Evolutionary conservation across 2,329 filamentous ascomycete genomes (phyloP), one percentile per base, ranked within the genome.

Genomic region (Microdochium nivale): DNA sequence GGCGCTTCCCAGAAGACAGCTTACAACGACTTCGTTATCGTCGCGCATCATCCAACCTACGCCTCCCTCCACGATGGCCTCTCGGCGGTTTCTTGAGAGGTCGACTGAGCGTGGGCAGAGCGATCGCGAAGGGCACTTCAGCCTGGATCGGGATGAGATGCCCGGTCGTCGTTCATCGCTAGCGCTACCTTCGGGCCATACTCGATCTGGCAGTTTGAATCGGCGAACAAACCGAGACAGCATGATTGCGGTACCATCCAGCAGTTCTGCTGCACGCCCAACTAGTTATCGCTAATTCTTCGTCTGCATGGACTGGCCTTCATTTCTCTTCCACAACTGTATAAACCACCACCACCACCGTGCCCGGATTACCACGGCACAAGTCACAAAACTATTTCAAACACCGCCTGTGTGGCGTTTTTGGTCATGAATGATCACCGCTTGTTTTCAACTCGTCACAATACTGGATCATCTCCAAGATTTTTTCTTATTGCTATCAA

Each of bases 11-110:
- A 73, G 79, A 71, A 71, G 52, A 21, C 46, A 47, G 24, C 16
- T 30, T 14, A 47, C 46, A 27, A 25, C 46, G n/a, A 27, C 46
- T 8, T 47, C 25, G 25, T 3, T 30, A 5, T 23, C 11, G 9
- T 30, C 46, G 49, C 73, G 78, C 25, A 60, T 80, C 9, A 66
- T 70, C 2, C 65, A 67, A 16, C 66, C 72, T 2, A 67, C 67
- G 16, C 61, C 68, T 7, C 61, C 69, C 2, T 64, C 71, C 5
- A 62, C 67, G 2, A 54, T 65, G 1, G 57, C 60, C 3, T 63
- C 62, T 16, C 71, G 78, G 30, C 72, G 76, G 33, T 81, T 78
- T 52, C 61, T 79, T 21, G 78, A 81, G 27, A 66, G 75, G 48
- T 59, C 69, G 2, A 65, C 65, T 19, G 78, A 81, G 27, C 66